Evolutionary conservation across 2,329 filamentous ascomycete genomes (phyloP), one percentile per base, ranked within the genome.

Genomic region (Verticillium dahliae): DNA sequence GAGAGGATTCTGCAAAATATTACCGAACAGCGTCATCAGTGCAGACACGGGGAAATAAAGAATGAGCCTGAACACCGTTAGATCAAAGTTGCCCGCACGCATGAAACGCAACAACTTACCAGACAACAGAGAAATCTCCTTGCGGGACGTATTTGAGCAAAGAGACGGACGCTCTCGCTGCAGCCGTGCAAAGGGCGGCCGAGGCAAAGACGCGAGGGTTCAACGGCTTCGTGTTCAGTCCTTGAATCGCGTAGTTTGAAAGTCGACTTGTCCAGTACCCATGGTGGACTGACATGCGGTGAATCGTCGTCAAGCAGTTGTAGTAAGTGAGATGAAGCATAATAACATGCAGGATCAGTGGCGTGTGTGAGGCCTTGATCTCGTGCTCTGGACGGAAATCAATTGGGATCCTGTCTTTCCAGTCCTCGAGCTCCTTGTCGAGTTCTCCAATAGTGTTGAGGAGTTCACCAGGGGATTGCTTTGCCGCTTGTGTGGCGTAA

Each of bases 231-330:
- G 93, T 89, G 73, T 98, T 98, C 52, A 97, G 80, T 1, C 95
- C 95, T 73, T 97, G 91, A 61, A 98, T 95, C 15, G 95, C 95
- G 71, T 92, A 98, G 70, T 98, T 94, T 41, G 93, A 96, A 50
- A 99, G 78, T 45, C 95, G 86, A 70, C 91, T 97, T 1, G 94
- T 98, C 95, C 95, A 99, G 76, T 97, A 97, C 14, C 95, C 95
- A 72, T 97, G 93, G 69, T 98, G 95, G 35, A 98, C 90, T 52
- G 92, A 96, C 95, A 98, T 99, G 59, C 95, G 91, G 73, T 99
- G 95, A 66, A 99, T 97, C 0, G 95, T 99, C 1, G 94, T 97
- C 59, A 99, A 78, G 69, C 93, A 97, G 73, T 99, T 99, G 79
- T 98, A 98, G 75, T 99, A 99, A 1, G 92, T 89, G 70, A 99